Evolutionary conservation across 139 green algal genomes (phyloP).

Genomic region (Gonium pectorale): DNA sequence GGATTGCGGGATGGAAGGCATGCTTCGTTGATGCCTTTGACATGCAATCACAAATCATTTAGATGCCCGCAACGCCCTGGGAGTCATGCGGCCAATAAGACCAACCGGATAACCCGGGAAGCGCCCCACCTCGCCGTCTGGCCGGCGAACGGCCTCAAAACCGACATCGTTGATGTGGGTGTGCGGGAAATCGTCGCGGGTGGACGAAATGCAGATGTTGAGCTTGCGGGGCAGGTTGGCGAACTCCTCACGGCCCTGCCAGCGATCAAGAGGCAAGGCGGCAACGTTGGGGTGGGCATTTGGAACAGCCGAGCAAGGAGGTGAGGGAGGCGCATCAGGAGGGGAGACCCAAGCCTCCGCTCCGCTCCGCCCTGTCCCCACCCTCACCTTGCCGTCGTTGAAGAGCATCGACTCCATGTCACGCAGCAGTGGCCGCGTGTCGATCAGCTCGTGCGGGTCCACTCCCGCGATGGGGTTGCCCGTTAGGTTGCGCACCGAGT

Average conservation of each 20-base stretch:
- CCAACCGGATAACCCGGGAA: neutral
- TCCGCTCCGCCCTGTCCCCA: neutral
- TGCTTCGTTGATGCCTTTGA: no score
- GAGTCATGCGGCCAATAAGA: neutral
- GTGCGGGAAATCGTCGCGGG: constrained; percentile 95
- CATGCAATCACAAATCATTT: no score
- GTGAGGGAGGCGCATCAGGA: no score
- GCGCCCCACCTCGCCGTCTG: constrained; percentile 71
- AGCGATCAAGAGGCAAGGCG: no score
- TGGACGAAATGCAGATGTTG: constrained; percentile 93
- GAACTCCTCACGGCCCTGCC: constrained; percentile 85
- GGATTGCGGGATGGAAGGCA: no score
- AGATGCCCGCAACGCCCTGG: no score
- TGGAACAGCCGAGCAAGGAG: no score
- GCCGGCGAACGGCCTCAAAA: constrained; percentile 85
- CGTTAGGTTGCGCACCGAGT: constrained; percentile 98
- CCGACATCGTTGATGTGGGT: constrained; percentile 99
- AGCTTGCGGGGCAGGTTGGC: constrained; percentile 97
- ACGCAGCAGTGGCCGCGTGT: constrained; percentile 68
- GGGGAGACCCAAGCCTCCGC: no score
- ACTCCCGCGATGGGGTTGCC: constrained; percentile 70
- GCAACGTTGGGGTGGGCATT: no score
- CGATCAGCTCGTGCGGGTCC: constrained; percentile 95
- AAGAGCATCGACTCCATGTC: constrained; percentile 78
- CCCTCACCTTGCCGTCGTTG: constrained; percentile 51